Base-by-base conservation (phyloP, 345 rosid species). In the Psidium friedrichsthalianum region DNA sequence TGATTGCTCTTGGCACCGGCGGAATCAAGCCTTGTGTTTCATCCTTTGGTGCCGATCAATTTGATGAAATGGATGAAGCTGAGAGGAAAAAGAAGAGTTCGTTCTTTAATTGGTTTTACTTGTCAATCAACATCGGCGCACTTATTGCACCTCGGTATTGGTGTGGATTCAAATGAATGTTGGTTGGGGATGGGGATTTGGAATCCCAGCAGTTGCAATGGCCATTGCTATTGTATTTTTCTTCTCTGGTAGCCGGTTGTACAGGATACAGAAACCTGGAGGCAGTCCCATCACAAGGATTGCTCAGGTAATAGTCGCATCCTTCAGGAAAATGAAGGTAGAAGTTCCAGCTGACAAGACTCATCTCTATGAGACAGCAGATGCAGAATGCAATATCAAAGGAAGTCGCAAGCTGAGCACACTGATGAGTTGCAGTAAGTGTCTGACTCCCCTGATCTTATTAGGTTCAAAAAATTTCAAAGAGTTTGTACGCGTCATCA, bases 11-110 rank as follows among this genome's bases (percentile, higher is more conserved):
- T 7, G 99, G 98, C 76, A 96, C 98, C 8, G 99, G 99, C 22
- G 99, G 99, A 74, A 97, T 97, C 88, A 97, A 97, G 88, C 99
- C 99, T 16, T 97, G 99, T 82, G 98, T 97, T 76, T 97, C 99
- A 12, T 97, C 99, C 84, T 95, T 96, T 53, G 99, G 98, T 36
- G 99, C 99, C 0, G 99, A 97, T 87, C 99, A 96, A 86, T 97
- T 97, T 69, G 99, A 97, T 82, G 99, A 97, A 85, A 92, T 88
- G 52, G 95, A 97, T 64, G 98, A 94, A 16, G 32, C 11, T 10
- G 98, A 97, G 91, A 95, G 87, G 93, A 85, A 92, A 61, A 92
- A 92, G 91, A 97, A 97, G 85, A 96, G 98, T 82, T 94, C 98
- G 5, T 97, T 96, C 87, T 97, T 97, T n/a, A 97, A 97, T 84